Evolutionary conservation across 2,329 filamentous ascomycete species (phyloP), one percentile per base, ranked within the genome.

Genomic region (Ceratocystis destructans): DNA sequence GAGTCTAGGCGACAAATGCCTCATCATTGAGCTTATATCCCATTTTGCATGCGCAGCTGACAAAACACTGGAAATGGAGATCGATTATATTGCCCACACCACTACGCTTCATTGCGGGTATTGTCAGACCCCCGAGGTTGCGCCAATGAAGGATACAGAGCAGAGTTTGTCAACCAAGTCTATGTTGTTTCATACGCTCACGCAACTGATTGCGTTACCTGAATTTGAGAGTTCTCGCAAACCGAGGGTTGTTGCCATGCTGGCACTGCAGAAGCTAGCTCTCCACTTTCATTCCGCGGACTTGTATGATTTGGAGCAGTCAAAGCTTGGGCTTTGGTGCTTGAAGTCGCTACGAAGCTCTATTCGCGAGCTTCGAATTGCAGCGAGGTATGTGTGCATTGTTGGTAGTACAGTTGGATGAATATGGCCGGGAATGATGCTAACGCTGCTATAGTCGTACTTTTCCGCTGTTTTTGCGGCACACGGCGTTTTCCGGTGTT

Each of bases 261-360:
- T 87, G 67, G 81, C 85, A 2, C 77, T 96, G 62, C 84, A 86
- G 70, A 83, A 86, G 59, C 77, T 94, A 50, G 79, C 89, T 31
- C 79, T 82, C 61, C 90, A 96, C 74, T 85, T 84, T 3, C 77
- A 79, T 17, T 80, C 84, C 64, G 69, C 77, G 0, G 78, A 80
- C 2, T 78, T 88, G 64, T 76, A 93, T 37, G 83, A 89, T 69
- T 77, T 96, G 1, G 83, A 86, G 67, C 78, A 77, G 1, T 91
- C 89, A 7, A 74, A 77, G 0, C 77, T 90, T 50, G 91, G 89
- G 0, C 86, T 92, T 71, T 93, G 89, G 83, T 92, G 90, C 72
- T 77, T 96, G 3, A 84, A 87, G 70, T 90, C 88, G 0, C 78
- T 97, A 48, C 86, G 87, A 69, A 96, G 92, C 74, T 95, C 92